A percentile compares a stretch with the other conserved stretches of the same genome.
These are phyloP conservation scores for Colletotrichum sp. DNA, from an alignment of 2,329 filamentous ascomycete species.

Conservation along the genomic window DNA sequence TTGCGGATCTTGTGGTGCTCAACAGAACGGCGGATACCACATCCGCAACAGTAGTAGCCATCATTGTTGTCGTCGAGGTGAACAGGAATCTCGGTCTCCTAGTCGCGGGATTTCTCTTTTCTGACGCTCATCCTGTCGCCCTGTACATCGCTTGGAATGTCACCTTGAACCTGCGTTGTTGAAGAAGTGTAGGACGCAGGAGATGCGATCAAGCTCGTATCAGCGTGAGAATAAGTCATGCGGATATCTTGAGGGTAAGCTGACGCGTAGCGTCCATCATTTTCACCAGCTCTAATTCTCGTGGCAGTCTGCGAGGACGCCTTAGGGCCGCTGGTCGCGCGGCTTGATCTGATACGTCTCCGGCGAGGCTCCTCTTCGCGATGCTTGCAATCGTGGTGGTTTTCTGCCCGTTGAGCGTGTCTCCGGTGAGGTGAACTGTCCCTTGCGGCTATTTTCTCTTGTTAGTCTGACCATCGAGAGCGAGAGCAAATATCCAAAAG, in stretches of 20 bases:
- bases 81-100: slow-evolving; percentile 9
- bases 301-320: neutral
- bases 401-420: neutral
- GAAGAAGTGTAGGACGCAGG: neutral
- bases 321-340: neutral
- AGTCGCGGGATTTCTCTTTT: neutral
- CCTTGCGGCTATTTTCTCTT: neutral
- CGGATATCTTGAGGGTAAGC: neutral
- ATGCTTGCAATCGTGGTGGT: neutral
- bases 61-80: slow-evolving; percentile 15
- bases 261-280: too few relatives aligned
- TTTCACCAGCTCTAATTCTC: neutral
- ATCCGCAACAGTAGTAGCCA: slow-evolving; percentile 22
- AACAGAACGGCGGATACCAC: slow-evolving; percentile 20
- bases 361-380: slow-evolving; percentile 3
- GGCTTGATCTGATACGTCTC: slow-evolving; percentile 15
- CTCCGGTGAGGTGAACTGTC: neutral
- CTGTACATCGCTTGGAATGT: neutral
- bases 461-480: neutral
- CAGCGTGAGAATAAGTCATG: neutral
- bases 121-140: neutral
- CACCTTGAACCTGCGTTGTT: neutral
- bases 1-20: slow-evolving; percentile 15
- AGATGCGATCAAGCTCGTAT: neutral
- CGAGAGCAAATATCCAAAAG: neutral